Conservation (phyloP, 768 basidiomycete genomes). For the Phylloporus sp. region DNA sequence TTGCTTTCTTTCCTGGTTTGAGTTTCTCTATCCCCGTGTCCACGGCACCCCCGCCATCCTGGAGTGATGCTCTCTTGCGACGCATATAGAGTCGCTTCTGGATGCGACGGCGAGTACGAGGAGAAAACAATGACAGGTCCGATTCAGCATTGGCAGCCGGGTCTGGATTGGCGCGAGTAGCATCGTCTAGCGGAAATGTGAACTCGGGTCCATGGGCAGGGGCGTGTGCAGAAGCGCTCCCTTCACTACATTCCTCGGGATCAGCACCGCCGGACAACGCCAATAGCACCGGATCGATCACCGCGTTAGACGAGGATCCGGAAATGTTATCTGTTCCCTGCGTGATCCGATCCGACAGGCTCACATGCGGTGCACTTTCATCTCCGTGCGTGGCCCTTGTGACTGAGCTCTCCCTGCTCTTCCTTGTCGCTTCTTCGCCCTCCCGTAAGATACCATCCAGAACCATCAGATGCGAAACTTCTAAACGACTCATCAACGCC, state of each 20-base stretch:
- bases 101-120: conserved; percentile 48
- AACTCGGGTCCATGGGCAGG: too few species aligned
- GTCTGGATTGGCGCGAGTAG: background rate
- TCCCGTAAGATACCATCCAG: conserved; percentile 35
- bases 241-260: background rate
- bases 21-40: conserved; percentile 22
- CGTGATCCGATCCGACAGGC: background rate
- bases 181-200: background rate
- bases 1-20: conserved; percentile 35
- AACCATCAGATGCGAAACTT: conserved; percentile 26
- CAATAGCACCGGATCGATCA: conserved; percentile 31
- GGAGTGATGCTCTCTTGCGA: conserved; percentile 51
- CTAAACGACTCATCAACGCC: conserved; percentile 29
- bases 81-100: conserved; percentile 70
- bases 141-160: conserved; percentile 1
- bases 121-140: conserved; percentile 35
- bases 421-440: conserved; percentile 19
- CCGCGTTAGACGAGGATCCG: conserved; percentile 4
- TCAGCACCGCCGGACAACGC: conserved; percentile 19
- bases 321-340: background rate
- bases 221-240: background rate
- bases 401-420: conserved; percentile 10
- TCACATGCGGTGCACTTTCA: background rate
- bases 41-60: conserved; percentile 16
- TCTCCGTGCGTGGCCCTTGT: conserved; percentile 1